Evolutionary conservation across 148 eudicot species (phyloP), one percentile per base, ranked within the genome.

Genomic region (Rhododendron kiyosumense): DNA sequence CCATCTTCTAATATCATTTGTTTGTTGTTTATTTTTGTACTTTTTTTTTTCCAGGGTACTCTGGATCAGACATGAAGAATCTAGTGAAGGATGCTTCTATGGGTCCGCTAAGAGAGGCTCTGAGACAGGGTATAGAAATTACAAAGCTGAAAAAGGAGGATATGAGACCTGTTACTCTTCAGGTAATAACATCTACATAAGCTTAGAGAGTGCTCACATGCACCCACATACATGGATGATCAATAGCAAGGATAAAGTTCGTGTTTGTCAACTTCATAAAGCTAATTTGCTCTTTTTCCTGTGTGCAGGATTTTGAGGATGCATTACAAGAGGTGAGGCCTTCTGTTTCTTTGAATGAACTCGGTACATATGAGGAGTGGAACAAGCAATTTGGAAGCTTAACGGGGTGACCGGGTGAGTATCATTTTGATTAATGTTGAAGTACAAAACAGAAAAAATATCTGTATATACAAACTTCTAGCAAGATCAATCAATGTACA

Each of bases 21-120:
- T 14, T 22, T 48, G 69, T 32, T 15, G 24, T 12, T 11, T 36
- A 67, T 45, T 73, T 54, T 43, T 57, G 11, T 41, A 28, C n/a
- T 20, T 85, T 5, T 34, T 52, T 36, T 89, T 45, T 79, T 46
- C 12, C 89, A 97, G 99, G 99, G 24, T 97, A 97, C 88, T 97
- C 99, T 34, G 98, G 99, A 85, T 97, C 99, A 63, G 99, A 97
- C 88, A 97, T 97, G 99, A 95, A 97, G 88, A 97, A 97, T 85
- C 91, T 97, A 77, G 99, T 95, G 84, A 97, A 97, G 87, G 99
- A 97, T 89, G 98, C 99, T 81, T 94, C 99, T 63, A 97, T 95
- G 99, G 99, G 99, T 81, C 99, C 99, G 49, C 90, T 95, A 38
- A 95, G 99, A 88, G 99, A 95, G 84, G 98, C 98, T 86, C 86